Percentiles rank a stretch among this genome's conserved stretches.
phyloP scores from a whole-genome alignment of 805 yeast genomes.

The Spathaspora boniae region DNA sequence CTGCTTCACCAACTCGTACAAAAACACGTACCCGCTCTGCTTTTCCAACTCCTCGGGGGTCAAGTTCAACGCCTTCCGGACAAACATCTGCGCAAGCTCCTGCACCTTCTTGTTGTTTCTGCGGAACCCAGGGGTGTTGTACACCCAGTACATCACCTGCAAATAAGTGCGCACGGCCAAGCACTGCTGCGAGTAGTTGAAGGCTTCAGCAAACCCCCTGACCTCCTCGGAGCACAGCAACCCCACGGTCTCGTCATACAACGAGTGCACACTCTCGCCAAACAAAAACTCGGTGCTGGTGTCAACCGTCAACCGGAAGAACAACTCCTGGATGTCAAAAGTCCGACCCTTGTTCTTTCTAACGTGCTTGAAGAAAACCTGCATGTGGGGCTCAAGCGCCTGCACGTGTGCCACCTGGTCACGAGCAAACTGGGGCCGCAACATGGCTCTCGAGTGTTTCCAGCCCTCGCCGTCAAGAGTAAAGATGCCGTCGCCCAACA shows the following conservation, averaged over 20 bases:
- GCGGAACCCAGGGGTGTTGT: constrained; percentile 20
- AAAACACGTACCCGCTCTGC: constrained; percentile 30
- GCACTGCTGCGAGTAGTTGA: constrained; percentile 31
- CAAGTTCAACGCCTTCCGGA: constrained; percentile 25
- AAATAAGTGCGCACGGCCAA: constrained; percentile 26
- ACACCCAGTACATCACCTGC: constrained; percentile 23
- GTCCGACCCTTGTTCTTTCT: constrained; percentile 19
- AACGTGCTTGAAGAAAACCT: constrained; percentile 30
- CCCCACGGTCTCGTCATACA: constrained; percentile 25
- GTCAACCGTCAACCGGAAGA: constrained; percentile 38
- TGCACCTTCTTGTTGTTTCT: constrained; percentile 23
- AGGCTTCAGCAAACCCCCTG: constrained; percentile 29
- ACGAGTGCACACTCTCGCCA: constrained; percentile 35
- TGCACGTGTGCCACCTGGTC: constrained; percentile 41
- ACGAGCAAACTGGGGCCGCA: constrained; percentile 43
- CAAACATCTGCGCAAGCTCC: constrained; percentile 25
- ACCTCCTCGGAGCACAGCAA: constrained; percentile 24
- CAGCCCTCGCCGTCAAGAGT: constrained; percentile 42
- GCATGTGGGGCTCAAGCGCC: constrained; percentile 38
- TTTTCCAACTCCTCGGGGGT: constrained; percentile 25
- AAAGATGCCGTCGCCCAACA: constrained; percentile 43
- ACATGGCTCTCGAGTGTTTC: constrained; percentile 42
- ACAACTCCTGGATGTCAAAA: constrained; percentile 38
- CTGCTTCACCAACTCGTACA: constrained; percentile 37
- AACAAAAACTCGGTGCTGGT: constrained; percentile 41